Percentiles rank a stretch among this genome's conserved stretches.
Evolutionary conservation across 192 early-diverging fungal species (phyloP).

Genomic region (Coemansia sp.): DNA sequence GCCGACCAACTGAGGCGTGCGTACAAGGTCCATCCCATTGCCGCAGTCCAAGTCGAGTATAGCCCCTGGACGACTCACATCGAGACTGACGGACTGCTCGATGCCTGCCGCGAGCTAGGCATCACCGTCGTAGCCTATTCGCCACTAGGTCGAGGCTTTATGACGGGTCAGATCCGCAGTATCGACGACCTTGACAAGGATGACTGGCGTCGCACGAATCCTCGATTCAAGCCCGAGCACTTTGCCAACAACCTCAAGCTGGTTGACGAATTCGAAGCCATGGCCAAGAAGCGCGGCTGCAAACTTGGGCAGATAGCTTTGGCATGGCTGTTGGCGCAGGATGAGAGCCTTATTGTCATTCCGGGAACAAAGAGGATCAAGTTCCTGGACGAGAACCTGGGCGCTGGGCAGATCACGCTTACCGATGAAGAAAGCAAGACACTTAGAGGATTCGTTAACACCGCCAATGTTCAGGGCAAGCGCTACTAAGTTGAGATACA

Average conservation of each 20-base stretch:
- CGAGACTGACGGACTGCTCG: conserved; percentile 70
- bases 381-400: conserved; percentile 53
- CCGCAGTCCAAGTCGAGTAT: conserved; percentile 58
- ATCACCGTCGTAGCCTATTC: conserved; percentile 76
- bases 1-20: conserved; percentile 67
- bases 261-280: conserved; percentile 56
- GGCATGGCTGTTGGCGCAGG: conserved; percentile 69
- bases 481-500: conserved; percentile 21
- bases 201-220: conserved; percentile 60
- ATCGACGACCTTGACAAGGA: conserved; percentile 58
- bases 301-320: conserved; percentile 62
- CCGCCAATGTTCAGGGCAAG: conserved; percentile 28
- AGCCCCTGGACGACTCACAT: conserved; percentile 66
- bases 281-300: conserved; percentile 62
- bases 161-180: conserved; percentile 64
- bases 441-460: conserved; percentile 35
- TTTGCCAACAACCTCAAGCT: conserved; percentile 66
- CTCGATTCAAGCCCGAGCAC: conserved; percentile 66
- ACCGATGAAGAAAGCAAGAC: conserved; percentile 32
- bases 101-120: conserved; percentile 73
- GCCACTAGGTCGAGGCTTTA: conserved; percentile 72
- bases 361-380: conserved; percentile 64
- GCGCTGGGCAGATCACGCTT: conserved; percentile 39
- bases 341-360: conserved; percentile 56
- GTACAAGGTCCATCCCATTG: conserved; percentile 70